Evolutionary conservation across 2,329 filamentous ascomycete genomes (phyloP).

Genomic region (Cladosporium austrohemisphaericum): DNA sequence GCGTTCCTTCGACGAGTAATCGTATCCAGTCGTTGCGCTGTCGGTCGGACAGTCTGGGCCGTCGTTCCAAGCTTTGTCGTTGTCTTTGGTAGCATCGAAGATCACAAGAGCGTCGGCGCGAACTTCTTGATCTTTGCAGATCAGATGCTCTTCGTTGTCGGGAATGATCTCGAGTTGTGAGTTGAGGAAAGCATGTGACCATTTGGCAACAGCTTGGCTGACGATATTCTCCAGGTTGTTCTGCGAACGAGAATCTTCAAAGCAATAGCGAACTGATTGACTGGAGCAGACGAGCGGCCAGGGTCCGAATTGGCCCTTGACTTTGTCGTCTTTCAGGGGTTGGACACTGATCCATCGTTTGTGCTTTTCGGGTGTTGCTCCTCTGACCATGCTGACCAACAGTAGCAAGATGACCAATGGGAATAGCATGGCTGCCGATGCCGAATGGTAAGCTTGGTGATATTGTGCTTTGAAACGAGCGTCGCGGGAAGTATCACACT

Average conservation of each 20-base stretch:
- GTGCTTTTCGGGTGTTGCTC: not conserved
- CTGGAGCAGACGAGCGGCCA: conserved; percentile 19
- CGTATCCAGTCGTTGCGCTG: conserved; percentile 19
- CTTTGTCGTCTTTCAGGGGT: not conserved
- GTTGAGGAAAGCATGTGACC: conserved; percentile 19
- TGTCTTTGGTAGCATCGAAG: conserved; percentile 19
- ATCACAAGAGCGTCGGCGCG: conserved; percentile 21
- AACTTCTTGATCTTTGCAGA: conserved; percentile 6
- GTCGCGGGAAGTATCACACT: too few relatives aligned
- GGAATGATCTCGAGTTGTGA: conserved; percentile 18
- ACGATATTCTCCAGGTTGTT: conserved; percentile 20
- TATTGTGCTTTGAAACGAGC: too few relatives aligned
- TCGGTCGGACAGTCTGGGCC: conserved; percentile 14
- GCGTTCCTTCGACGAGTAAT: conserved; percentile 6
- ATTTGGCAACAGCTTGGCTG: conserved; percentile 18
- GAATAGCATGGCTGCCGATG: too few relatives aligned
- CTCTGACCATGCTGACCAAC: not conserved
- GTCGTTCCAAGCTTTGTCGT: conserved; percentile 18
- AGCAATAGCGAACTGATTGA: conserved; percentile 24
- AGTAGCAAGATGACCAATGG: not conserved
- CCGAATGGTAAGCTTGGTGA: too few relatives aligned
- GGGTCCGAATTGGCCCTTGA: conserved; percentile 17
- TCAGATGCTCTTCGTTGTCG: conserved; percentile 15
- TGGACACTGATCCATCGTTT: conserved; percentile 21
- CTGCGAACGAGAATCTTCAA: conserved; percentile 18